Evolutionary conservation across 2,329 filamentous ascomycete genomes (phyloP).

Genomic region (Rasamsonia emersonii): DNA sequence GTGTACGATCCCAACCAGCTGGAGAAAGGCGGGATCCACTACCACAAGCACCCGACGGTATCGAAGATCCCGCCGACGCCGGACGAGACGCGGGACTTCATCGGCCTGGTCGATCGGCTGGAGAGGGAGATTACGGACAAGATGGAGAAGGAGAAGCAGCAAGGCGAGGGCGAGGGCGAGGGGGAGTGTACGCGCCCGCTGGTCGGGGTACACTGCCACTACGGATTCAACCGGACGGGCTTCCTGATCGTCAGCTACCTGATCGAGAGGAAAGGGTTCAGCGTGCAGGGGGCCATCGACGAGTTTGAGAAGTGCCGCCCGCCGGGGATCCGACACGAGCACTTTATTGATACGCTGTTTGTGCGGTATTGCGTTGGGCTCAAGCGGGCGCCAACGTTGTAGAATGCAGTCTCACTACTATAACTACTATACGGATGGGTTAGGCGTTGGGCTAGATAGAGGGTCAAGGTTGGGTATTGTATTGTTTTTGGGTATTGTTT

Average conservation of each 20-base stretch:
- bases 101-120: slow-evolving; percentile 51
- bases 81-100: slow-evolving; percentile 54
- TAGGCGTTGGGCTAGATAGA: neutral
- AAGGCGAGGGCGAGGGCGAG: slow-evolving; percentile 19
- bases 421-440: neutral
- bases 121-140: slow-evolving; percentile 46
- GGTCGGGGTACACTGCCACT: slow-evolving; percentile 87
- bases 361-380: slow-evolving; percentile 60
- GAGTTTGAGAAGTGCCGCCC: slow-evolving; percentile 64
- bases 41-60: slow-evolving; percentile 84
- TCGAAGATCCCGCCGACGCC: slow-evolving; percentile 74
- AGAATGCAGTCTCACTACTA: slow-evolving; percentile 5
- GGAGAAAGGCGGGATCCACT: slow-evolving; percentile 57
- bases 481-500: too few relatives aligned
- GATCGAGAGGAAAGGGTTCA: slow-evolving; percentile 67
- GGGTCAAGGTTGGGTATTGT: neutral
- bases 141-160: slow-evolving; percentile 29
- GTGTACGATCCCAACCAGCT: slow-evolving; percentile 74
- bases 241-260: slow-evolving; percentile 87
- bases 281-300: slow-evolving; percentile 67
- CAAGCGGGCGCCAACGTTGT: slow-evolving; percentile 34
- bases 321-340: slow-evolving; percentile 78
- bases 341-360: slow-evolving; percentile 78
- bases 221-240: slow-evolving; percentile 89
- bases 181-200: slow-evolving; percentile 32